These are phyloP conservation scores for Favolaschia claudopus DNA, from an alignment of 768 basidiomycete species.

Conservation along the genomic window DNA sequence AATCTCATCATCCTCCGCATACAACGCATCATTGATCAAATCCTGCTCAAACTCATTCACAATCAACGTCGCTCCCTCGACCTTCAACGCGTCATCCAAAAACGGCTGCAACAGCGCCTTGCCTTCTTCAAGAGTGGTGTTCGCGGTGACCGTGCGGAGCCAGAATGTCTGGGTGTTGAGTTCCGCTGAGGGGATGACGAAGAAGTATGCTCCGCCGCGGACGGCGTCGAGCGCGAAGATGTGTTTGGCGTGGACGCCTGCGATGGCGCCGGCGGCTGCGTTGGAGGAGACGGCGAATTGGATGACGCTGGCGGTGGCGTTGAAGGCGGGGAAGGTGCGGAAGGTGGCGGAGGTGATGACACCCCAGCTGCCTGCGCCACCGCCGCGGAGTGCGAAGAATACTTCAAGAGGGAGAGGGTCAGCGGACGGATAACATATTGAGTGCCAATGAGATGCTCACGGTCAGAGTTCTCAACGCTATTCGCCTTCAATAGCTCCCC, in stretches of 20 bases:
- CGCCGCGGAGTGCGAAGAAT: constrained; percentile 37
- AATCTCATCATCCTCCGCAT: constrained; percentile 18
- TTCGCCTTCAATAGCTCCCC: neutral
- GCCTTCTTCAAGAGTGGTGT: constrained; percentile 20
- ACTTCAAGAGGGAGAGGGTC: constrained; percentile 9
- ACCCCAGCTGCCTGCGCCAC: too few relatives aligned
- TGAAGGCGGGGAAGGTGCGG: constrained; percentile 42
- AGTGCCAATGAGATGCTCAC: neutral
- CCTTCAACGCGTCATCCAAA: constrained; percentile 16
- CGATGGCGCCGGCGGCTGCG: constrained; percentile 30
- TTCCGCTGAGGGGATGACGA: too few relatives aligned
- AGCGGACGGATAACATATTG: neutral
- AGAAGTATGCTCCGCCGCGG: constrained; percentile 39
- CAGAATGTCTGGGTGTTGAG: neutral
- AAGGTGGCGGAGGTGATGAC: constrained; percentile 46
- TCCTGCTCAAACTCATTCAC: neutral
- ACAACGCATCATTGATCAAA: constrained; percentile 21
- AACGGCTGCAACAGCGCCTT: constrained; percentile 29
- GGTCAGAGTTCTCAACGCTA: neutral
- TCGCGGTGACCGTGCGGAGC: constrained; percentile 30
- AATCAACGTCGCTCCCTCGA: constrained; percentile 21
- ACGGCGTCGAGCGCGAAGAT: constrained; percentile 42
- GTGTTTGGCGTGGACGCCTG: constrained; percentile 39
- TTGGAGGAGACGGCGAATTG: constrained; percentile 24
- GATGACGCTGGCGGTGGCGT: constrained; percentile 29